Conservation (phyloP, 257 asterid species). For the Nicotiana tomentosiformis region DNA sequence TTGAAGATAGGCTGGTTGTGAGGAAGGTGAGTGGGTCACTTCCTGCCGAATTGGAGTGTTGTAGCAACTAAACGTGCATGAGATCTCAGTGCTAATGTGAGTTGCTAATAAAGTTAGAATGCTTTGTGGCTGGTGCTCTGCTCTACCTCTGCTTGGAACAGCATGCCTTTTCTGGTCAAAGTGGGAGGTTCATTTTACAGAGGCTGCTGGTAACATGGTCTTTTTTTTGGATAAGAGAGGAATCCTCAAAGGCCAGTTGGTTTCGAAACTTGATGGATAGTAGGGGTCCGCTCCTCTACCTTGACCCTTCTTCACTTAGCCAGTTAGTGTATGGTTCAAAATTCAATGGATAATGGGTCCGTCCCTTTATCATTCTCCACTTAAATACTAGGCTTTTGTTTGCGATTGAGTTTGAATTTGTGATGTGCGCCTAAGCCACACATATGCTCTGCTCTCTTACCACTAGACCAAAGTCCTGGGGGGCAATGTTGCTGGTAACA, state of each 20-base stretch:
- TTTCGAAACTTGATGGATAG: too few relatives aligned
- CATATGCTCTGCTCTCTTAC: neutral
- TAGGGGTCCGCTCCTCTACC: too few relatives aligned
- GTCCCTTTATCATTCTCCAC: neutral
- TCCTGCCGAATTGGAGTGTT: neutral
- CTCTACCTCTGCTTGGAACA: slow-evolving; percentile 6
- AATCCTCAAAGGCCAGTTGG: too few relatives aligned
- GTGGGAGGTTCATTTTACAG: slow-evolving; percentile 1
- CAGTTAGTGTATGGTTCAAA: neutral
- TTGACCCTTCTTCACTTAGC: too few relatives aligned
- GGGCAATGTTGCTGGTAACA: neutral
- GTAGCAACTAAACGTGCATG: neutral
- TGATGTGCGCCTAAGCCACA: neutral
- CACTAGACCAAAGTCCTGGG: neutral
- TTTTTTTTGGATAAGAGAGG: too few relatives aligned
- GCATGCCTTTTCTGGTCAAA: neutral
- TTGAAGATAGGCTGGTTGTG: slow-evolving; percentile 2
- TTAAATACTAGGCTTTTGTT: neutral
- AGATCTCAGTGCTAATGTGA: neutral
- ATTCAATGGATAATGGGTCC: neutral
- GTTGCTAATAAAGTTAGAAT: neutral
- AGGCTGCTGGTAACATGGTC: neutral
- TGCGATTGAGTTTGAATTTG: neutral
- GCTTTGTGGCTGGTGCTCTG: neutral
- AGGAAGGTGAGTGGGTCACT: neutral